Conservation (phyloP, 257 asterid species). For the Nicotiana benthamiana region DNA sequence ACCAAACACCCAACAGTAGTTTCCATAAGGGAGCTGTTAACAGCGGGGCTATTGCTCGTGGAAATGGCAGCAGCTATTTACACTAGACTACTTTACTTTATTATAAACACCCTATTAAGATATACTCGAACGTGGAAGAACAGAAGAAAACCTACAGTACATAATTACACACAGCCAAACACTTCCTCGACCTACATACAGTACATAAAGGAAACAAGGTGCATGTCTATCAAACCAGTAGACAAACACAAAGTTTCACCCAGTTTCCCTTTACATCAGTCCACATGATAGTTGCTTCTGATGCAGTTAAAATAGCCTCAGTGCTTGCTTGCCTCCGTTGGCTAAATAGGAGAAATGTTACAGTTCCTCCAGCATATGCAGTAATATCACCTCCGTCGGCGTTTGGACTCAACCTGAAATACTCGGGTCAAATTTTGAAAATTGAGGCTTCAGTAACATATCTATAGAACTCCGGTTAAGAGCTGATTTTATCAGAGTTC, state of each 20-base stretch:
- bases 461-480: neutral
- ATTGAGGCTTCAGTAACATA: neutral
- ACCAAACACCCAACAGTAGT: neutral
- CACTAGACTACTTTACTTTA: neutral
- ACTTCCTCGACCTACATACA: constrained; percentile 25
- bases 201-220: constrained; percentile 14
- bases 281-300: constrained; percentile 9
- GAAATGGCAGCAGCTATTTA: neutral
- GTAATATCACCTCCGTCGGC: constrained; percentile 55
- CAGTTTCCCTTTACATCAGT: constrained; percentile 17
- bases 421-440: neutral
- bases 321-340: constrained; percentile 25
- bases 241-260: constrained; percentile 16
- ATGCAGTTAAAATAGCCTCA: constrained; percentile 19
- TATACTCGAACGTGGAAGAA: neutral
- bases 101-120: constrained; percentile 1
- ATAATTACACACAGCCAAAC: constrained; percentile 44
- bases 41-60: neutral
- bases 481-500: neutral
- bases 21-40: neutral
- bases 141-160: constrained; percentile 16
- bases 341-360: constrained; percentile 2
- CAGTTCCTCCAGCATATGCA: neutral
- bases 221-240: constrained; percentile 30
- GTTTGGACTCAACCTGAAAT: constrained; percentile 70